Conservation (phyloP, 768 basidiomycete genomes). For the Russula emetica region DNA sequence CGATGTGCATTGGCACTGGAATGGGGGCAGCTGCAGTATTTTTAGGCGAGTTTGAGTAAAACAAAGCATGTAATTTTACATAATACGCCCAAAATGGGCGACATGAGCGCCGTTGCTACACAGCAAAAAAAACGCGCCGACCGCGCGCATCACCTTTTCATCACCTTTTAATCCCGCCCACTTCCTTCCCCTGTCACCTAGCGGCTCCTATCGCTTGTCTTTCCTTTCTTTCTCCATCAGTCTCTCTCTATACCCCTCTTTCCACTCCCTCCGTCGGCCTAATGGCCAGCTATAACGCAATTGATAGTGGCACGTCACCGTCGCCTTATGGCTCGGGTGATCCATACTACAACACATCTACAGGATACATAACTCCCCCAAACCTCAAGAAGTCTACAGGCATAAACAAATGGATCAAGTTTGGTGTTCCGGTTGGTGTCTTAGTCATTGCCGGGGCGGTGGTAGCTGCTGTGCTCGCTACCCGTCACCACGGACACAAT, state of each 20-base stretch:
- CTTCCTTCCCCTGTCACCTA: background rate
- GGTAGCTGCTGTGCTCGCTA: slow-evolving; percentile 70
- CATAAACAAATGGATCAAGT: slow-evolving; percentile 72
- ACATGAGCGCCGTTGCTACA: background rate
- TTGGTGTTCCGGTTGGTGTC: slow-evolving; percentile 63
- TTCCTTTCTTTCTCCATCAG: slow-evolving; percentile 15
- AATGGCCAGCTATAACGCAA: slow-evolving; percentile 42
- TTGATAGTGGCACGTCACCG: slow-evolving; percentile 33
- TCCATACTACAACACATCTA: slow-evolving; percentile 64
- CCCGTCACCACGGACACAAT: slow-evolving; percentile 46
- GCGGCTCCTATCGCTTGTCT: slow-evolving; percentile 17
- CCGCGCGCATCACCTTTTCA: too few relatives aligned
- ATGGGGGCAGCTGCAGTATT: slow-evolving; percentile 87
- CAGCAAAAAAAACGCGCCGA: background rate
- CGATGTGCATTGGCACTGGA: slow-evolving; percentile 88
- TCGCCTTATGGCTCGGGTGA: slow-evolving; percentile 58
- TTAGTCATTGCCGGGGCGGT: slow-evolving; percentile 63
- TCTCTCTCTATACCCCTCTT: slow-evolving; percentile 5
- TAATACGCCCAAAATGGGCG: background rate
- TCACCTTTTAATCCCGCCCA: background rate
- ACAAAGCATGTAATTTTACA: background rate
- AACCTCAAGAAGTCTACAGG: slow-evolving; percentile 51
- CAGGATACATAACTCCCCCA: slow-evolving; percentile 60
- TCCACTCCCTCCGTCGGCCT: slow-evolving; percentile 27
- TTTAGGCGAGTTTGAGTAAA: slow-evolving; percentile 45